Evolutionary conservation across 2,329 filamentous ascomycete genomes (phyloP).

Genomic region (Diaporthe vexans): DNA sequence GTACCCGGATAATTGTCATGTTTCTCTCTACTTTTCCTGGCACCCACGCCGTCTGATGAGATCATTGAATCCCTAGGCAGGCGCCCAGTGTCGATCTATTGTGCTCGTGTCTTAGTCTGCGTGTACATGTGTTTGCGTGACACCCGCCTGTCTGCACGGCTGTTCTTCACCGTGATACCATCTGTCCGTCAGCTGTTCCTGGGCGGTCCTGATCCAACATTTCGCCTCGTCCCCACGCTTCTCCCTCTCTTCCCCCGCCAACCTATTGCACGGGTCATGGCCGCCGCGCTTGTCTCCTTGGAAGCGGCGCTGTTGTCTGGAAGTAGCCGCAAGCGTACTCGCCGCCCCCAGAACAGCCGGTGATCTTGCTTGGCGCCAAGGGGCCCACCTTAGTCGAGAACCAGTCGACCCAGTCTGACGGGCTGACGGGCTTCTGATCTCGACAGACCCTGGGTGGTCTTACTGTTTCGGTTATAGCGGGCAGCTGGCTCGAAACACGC

Average conservation of each 20-base stretch:
- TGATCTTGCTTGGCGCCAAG: constrained; percentile 23
- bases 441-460: not conserved
- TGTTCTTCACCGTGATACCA: not conserved
- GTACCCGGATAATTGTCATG: no score
- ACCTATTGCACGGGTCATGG: constrained; percentile 2
- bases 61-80: not conserved
- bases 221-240: not conserved
- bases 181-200: not conserved
- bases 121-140: not conserved
- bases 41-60: not conserved
- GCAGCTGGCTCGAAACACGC: not conserved
- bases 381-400: not conserved
- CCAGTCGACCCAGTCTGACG: not conserved
- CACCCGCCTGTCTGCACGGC: not conserved
- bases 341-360: constrained; percentile 7
- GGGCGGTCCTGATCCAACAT: not conserved
- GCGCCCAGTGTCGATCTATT: not conserved
- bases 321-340: constrained; percentile 28
- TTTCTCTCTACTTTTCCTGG: not conserved
- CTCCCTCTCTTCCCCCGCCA: not conserved
- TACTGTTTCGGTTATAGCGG: not conserved
- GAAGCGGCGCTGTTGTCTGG: constrained; percentile 16
- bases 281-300: constrained; percentile 1
- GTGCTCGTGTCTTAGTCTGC: not conserved
- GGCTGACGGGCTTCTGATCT: constrained; percentile 6